phyloP scores from a whole-genome alignment of 1,284 basidiomycete genomes.

The Rhodotorula sp. region DNA sequence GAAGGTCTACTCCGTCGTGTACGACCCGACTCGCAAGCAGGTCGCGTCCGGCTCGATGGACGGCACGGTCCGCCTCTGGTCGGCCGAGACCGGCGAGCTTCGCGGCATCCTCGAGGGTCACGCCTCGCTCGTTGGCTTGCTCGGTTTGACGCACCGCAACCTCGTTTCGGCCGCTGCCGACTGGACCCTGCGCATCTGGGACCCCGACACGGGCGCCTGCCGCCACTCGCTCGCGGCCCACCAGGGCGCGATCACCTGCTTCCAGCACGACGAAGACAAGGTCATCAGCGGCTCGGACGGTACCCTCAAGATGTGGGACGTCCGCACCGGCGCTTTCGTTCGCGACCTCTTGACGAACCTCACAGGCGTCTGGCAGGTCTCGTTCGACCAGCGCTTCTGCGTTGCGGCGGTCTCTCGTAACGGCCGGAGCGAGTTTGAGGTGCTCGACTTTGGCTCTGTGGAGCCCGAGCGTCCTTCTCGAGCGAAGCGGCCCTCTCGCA shows the following conservation, averaged over 20 bases:
- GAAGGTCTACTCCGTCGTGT: conserved; percentile 80
- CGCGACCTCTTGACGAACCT: conserved; percentile 83
- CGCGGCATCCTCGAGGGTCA: conserved; percentile 62
- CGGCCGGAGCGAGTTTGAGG: conserved; percentile 42
- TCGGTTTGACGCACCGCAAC: conserved; percentile 67
- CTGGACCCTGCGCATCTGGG: conserved; percentile 87
- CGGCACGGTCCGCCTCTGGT: conserved; percentile 90
- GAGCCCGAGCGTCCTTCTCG: conserved; percentile 11
- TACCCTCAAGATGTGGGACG: conserved; percentile 95
- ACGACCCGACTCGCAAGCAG: conserved; percentile 61
- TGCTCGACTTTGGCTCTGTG: conserved; percentile 40
- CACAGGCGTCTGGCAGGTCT: conserved; percentile 91
- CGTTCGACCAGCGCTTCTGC: conserved; percentile 86
- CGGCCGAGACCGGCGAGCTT: conserved; percentile 72
- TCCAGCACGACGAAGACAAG: conserved; percentile 95
- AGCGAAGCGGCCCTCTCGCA: background rate
- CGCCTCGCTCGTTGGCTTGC: conserved; percentile 46
- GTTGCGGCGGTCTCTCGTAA: conserved; percentile 64
- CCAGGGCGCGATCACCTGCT: conserved; percentile 91
- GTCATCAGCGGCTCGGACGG: conserved; percentile 90
- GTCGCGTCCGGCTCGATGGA: conserved; percentile 96
- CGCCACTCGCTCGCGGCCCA: conserved; percentile 79
- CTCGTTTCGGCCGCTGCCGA: conserved; percentile 93
- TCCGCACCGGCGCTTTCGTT: conserved; percentile 74
- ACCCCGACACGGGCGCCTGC: conserved; percentile 74